Percentiles rank a stretch among this genome's conserved stretches.
Conservation (phyloP, 139 green algal species). For the Eudorina sp. region DNA sequence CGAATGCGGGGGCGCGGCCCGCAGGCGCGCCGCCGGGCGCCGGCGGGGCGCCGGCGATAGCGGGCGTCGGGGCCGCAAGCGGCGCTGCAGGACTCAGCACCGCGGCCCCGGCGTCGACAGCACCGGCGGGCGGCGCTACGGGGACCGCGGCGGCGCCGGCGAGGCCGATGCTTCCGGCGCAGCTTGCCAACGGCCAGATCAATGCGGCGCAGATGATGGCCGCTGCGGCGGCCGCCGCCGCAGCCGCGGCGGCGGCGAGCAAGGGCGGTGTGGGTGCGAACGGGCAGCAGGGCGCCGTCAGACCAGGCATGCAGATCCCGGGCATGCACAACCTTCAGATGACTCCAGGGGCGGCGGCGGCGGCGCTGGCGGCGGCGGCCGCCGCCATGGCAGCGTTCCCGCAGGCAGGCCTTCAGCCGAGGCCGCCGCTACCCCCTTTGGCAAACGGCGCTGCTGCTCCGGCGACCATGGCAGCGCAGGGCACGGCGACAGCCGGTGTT, state of each 20-base stretch:
- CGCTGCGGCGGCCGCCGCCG: neutral
- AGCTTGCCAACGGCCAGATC: neutral
- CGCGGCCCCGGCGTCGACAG: neutral
- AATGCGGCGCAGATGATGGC: neutral
- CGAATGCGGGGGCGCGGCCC: neutral
- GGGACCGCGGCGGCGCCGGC: neutral
- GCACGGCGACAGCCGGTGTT: no score
- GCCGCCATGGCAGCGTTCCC: conserved; percentile 18
- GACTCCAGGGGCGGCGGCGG: conserved; percentile 6
- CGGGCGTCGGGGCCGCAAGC: neutral
- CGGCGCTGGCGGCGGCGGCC: conserved; percentile 10
- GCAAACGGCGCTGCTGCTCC: neutral
- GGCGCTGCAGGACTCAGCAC: neutral
- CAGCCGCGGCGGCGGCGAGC: conserved; percentile 12
- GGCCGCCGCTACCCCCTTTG: neutral
- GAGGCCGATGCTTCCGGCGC: neutral
- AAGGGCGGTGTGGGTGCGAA: neutral
- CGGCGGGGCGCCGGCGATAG: neutral
- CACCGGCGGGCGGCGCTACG: neutral
- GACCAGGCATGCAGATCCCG: neutral
- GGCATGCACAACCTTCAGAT: conserved; percentile 10
- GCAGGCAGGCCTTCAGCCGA: neutral
- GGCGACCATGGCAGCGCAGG: neutral
- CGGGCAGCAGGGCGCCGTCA: neutral
- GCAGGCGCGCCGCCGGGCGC: neutral